phyloP scores from a whole-genome alignment of 1,284 basidiomycete genomes.

The Apiotrichum mycotoxinovorans region DNA sequence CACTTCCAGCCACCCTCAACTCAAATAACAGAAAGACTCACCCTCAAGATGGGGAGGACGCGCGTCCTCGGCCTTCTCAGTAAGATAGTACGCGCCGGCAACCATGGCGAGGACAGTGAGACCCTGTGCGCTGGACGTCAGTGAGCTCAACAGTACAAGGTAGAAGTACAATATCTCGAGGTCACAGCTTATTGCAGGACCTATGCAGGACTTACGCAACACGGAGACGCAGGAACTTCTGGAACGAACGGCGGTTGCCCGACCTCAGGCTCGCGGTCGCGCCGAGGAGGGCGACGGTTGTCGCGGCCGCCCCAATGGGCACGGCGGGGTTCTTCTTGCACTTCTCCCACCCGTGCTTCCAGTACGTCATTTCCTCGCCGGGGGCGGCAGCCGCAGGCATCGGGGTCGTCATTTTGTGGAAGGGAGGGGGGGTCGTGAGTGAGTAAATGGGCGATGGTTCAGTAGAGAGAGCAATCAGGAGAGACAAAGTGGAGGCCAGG shows the following conservation, averaged over 20 bases:
- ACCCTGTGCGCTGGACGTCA: conserved; percentile 58
- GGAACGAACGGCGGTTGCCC: conserved; percentile 65
- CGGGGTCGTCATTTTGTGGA: conserved; percentile 15
- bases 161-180: not conserved
- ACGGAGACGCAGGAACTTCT: conserved; percentile 74
- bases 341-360: conserved; percentile 64
- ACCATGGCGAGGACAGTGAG: conserved; percentile 70
- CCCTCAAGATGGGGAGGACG: conserved; percentile 9
- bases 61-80: conserved; percentile 10
- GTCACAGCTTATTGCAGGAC: too few species aligned
- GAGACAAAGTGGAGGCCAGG: not conserved
- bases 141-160: conserved; percentile 3
- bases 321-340: conserved; percentile 75
- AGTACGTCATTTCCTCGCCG: conserved; percentile 52
- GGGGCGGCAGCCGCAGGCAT: conserved; percentile 6
- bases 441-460: not conserved
- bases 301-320: conserved; percentile 64
- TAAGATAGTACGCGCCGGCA: conserved; percentile 18
- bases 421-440: not conserved
- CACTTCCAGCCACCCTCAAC: too few species aligned
- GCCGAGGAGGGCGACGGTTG: conserved; percentile 65
- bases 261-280: conserved; percentile 62
- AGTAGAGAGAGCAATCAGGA: not conserved
- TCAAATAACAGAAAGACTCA: conserved; percentile 4
- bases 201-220: conserved; percentile 60